These are phyloP conservation scores for Sclerotinia minor DNA, from an alignment of 2,329 filamentous ascomycete genomes.

Conservation along the genomic window DNA sequence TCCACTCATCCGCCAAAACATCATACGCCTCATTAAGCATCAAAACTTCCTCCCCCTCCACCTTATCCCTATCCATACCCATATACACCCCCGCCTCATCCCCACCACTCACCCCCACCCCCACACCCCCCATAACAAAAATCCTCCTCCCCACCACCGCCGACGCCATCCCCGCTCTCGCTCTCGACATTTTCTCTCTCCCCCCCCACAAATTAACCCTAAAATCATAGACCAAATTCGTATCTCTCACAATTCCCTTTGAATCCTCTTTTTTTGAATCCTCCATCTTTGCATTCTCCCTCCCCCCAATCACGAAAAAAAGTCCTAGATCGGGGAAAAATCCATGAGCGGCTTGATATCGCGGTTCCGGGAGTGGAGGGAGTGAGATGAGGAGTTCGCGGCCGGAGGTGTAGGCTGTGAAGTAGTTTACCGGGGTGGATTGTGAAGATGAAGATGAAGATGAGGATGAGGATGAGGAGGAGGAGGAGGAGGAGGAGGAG, in stretches of 20 bases:
- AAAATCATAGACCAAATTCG: conserved; percentile 33
- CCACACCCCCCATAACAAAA: conserved; percentile 43
- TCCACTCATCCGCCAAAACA: conserved; percentile 22
- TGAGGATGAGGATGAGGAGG: too few relatives aligned
- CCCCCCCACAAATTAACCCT: conserved; percentile 43
- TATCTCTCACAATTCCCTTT: too few relatives aligned
- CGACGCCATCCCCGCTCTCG: conserved; percentile 42
- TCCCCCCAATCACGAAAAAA: conserved; percentile 42
- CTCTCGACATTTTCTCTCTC: conserved; percentile 43
- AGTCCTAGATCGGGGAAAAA: conserved; percentile 32
- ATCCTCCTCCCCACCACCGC: conserved; percentile 38
- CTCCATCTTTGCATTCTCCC: conserved; percentile 28
- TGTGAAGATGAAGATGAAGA: too few relatives aligned
- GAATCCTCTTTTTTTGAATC: too few relatives aligned
- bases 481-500: not conserved
- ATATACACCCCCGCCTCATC: conserved; percentile 31
- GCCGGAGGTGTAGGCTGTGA: conserved; percentile 42
- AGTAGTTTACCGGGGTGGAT: conserved; percentile 22
- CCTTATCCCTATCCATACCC: too few relatives aligned
- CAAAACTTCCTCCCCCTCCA: conserved; percentile 37
- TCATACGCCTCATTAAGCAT: conserved; percentile 41
- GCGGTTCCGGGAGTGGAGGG: conserved; percentile 41
- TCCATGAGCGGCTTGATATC: conserved; percentile 43
- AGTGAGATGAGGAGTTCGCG: conserved; percentile 38
- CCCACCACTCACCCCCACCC: too few relatives aligned